phyloP scores from a whole-genome alignment of 352 stramenopile species.

The Nothophytophthora sp. region DNA sequence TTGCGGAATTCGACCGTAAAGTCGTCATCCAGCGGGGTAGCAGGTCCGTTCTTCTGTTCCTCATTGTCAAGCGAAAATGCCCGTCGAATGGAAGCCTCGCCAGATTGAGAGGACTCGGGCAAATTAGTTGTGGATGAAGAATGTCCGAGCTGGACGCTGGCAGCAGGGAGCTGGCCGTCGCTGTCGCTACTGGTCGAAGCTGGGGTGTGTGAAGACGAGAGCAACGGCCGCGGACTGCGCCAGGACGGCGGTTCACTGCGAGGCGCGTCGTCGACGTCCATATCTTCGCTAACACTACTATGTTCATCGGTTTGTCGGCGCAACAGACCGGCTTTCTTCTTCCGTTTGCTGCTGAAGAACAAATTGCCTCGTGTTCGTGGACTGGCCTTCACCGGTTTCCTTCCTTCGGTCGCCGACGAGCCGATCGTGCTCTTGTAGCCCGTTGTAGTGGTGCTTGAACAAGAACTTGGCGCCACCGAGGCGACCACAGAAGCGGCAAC shows the following conservation, averaged over 20 bases:
- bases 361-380: slow-evolving; percentile 14
- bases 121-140: slow-evolving; percentile 7
- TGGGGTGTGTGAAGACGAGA: slow-evolving; percentile 3
- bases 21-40: slow-evolving; percentile 37
- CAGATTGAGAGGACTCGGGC: neutral
- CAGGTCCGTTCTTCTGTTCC: neutral
- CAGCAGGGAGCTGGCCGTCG: neutral
- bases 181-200: slow-evolving; percentile 4
- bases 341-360: slow-evolving; percentile 21
- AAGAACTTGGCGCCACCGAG: slow-evolving; percentile 5
- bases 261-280: slow-evolving; percentile 15
- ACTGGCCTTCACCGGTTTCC: slow-evolving; percentile 17
- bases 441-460: slow-evolving; percentile 1
- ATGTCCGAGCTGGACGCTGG: neutral
- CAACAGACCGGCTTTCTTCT: slow-evolving; percentile 18
- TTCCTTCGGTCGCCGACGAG: slow-evolving; percentile 15
- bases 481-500: slow-evolving; percentile 5
- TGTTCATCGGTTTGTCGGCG: slow-evolving; percentile 12
- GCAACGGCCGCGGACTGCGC: slow-evolving; percentile 4
- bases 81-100: neutral
- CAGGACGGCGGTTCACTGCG: slow-evolving; percentile 17
- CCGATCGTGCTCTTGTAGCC: slow-evolving; percentile 12
- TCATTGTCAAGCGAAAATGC: neutral
- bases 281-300: slow-evolving; percentile 23
- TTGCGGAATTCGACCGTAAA: slow-evolving; percentile 63